Base-by-base conservation (phyloP, 345 rosid genomes). In the Heritiera littoralis region DNA sequence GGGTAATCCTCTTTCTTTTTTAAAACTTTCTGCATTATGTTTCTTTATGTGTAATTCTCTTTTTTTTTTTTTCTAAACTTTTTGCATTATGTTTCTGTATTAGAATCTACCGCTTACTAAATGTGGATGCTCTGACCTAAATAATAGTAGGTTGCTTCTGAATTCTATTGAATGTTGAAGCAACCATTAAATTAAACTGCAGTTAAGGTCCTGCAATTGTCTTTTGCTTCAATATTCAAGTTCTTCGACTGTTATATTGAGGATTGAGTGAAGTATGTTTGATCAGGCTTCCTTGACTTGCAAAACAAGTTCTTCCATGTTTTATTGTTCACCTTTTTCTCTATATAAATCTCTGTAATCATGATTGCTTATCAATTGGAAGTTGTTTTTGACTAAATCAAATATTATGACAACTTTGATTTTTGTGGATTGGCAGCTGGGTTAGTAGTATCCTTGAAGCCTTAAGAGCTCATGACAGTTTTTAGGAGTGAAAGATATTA, bases 391-490 rank as follows among this genome's bases (percentile, higher is more conserved):
- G 35, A 38, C 23, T 58, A 75, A 18, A 56, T 40, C 60, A 49
- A 61, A 66, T 56, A 61, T 51, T 64, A 48, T 17, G 28, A 52
- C 18, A 7, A 10, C 12, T 70, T 67, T 40, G 20, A 11, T n/a
- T 69, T 80, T 74, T 58, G 4, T 64, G 83, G 59, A 65, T 46
- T 80, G 70, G 83, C 88, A 95, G 99, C 85, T 93, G 99, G 99
- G 89, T 93, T 9, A 88, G 69, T 79, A 91, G 97, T 87, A 90
- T 93, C 72, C 84, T 84, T 77, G 93, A 93, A 85, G 97, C 98
- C 79, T 82, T 92, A 86, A 79, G 63, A 48, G 85, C 88, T 78
- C 85, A 85, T 64, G 71, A 84, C 72, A 80, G 52, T 41, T 48
- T 79, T 38, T 76, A 80, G 85, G 49, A 56, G 74, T 66, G 72